Evolutionary conservation across 148 eudicot genomes (phyloP).

Genomic region (Simmondsia chinensis): DNA sequence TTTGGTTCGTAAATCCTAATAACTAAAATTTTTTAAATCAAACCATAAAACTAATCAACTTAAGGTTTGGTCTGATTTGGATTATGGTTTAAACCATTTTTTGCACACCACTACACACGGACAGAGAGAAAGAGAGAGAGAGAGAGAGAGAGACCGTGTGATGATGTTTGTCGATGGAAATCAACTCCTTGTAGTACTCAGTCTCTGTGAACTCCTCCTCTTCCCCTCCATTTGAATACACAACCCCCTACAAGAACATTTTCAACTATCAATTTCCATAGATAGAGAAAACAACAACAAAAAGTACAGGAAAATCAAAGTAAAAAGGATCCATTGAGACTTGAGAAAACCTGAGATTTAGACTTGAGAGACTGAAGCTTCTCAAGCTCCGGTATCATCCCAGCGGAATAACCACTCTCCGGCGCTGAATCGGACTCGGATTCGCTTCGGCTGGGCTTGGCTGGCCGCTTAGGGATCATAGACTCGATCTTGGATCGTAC

Average conservation of each 20-base stretch:
- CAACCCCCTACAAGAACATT: no score
- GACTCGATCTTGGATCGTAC: constrained; percentile 40
- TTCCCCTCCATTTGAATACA: constrained; percentile 13
- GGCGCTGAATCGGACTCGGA: constrained; percentile 25
- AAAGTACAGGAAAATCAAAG: neutral
- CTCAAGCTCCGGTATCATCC: constrained; percentile 41
- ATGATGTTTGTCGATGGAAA: constrained; percentile 55
- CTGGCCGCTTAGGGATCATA: constrained; percentile 38
- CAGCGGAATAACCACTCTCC: neutral
- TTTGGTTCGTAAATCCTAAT: no score
- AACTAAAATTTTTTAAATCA: no score
- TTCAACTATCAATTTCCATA: no score
- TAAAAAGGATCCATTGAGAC: neutral
- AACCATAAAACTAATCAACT: no score
- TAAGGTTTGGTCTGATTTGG: no score
- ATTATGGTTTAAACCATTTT: no score
- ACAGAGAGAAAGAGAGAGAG: neutral
- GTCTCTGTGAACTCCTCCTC: constrained; percentile 68
- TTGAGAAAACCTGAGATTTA: constrained; percentile 22
- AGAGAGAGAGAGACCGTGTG: constrained; percentile 33
- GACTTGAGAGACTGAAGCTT: constrained; percentile 40
- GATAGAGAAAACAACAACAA: neutral
- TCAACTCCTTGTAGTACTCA: constrained; percentile 44
- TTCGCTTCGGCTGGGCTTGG: constrained; percentile 60
- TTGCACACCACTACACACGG: no score